These are phyloP conservation scores for Rhodosporidiobolus sp. DNA, from an alignment of 768 basidiomycete species.

Conservation along the genomic window DNA sequence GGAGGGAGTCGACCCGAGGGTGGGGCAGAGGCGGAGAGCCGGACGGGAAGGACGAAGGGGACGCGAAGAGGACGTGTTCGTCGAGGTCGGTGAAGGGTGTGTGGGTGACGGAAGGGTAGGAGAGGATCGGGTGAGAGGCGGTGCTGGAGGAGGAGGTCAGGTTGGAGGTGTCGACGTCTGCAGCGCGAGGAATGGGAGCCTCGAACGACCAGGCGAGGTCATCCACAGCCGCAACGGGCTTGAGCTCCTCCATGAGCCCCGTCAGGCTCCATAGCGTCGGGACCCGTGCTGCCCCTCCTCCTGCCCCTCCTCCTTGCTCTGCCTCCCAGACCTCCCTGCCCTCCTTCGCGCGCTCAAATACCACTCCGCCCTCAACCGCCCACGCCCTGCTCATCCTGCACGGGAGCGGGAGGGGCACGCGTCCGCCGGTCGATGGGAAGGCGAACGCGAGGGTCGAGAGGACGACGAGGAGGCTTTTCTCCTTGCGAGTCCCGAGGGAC, in stretches of 20 bases:
- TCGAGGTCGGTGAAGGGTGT: not conserved
- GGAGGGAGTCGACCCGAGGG: no score
- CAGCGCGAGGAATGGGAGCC: not conserved
- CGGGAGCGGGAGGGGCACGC: constrained; percentile 27
- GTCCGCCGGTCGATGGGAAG: constrained; percentile 8
- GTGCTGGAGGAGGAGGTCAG: not conserved
- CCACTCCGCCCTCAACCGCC: constrained; percentile 3
- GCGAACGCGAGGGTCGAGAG: constrained; percentile 26
- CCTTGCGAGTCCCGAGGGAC: not conserved
- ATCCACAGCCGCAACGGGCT: not conserved
- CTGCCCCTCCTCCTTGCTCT: not conserved
- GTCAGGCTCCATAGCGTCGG: not conserved
- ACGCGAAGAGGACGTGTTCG: constrained; percentile 25
- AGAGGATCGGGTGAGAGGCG: no score
- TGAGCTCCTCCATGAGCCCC: not conserved
- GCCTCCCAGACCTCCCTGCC: not conserved
- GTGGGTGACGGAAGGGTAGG: no score
- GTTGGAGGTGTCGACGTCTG: not conserved
- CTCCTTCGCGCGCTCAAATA: constrained; percentile 20
- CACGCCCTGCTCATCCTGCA: constrained; percentile 16
- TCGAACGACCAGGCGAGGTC: not conserved
- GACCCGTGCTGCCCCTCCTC: no score
- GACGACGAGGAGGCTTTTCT: constrained; percentile 18
- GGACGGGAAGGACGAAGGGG: not conserved
- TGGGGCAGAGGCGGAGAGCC: not conserved